Evolutionary conservation across 2,329 filamentous ascomycete species (phyloP), one percentile per base, ranked within the genome.

Genomic region (Epichloe gansuensis): DNA sequence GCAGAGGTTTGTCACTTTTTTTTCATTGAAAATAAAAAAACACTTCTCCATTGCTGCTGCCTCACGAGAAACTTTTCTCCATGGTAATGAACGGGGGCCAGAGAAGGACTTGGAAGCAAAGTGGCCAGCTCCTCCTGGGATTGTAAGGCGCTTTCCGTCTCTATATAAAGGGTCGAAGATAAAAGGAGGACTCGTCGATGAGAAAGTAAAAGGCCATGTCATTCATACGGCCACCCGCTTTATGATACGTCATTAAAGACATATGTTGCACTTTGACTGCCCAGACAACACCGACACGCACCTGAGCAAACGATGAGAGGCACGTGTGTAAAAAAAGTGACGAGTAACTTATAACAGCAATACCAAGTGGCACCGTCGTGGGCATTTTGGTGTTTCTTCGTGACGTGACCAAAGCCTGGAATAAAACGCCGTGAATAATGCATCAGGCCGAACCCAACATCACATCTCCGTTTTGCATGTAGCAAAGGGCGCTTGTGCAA

Each of bases 371-470:
- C 57, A 21, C 15, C 39, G 21, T 41, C 51, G 13, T 39, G 48
- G 55, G 52, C 47, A 54, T 51, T 57, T 59, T 56, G 52, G 42
- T 57, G 52, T 54, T 46, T 45, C 47, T 49, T 54, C 45, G 53
- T 53, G 43, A 47, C 54, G 57, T 51, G 54, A 55, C 47, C 49
- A 52, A 50, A 53, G 55, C 44, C 44, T 55, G 40, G 54, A 61
- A 61, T 52, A 59, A 56, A 68, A 68, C 65, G 66, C 67, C 64
- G 60, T 62, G 58, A 55, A 64, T 61, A 60, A 70, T 70, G 67
- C 67, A 69, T 62, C 60, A 59, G 59, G 65, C 56, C 65, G 60
- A 59, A 63, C 58, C 62, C 35, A 54, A 60, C 61, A 60, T 56
- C 59, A 65, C 62, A 57, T 58, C 58, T 38, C 39, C 44, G 17